Base-by-base conservation (phyloP, 1,139 yeast genomes). In the Geotrichum candidum region DNA sequence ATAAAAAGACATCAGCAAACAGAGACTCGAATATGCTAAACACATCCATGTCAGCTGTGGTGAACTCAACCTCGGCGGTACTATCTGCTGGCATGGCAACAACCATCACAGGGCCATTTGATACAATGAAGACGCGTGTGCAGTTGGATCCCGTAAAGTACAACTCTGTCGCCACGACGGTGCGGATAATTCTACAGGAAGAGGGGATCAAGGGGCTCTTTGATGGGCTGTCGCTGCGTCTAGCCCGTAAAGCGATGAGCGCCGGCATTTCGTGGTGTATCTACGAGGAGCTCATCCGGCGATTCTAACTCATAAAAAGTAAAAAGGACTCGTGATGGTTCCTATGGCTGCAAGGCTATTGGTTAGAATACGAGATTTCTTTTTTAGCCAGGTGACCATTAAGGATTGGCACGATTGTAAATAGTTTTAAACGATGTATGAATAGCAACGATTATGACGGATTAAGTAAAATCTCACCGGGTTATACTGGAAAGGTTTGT, bases 201-300 rank as follows among this genome's bases (percentile, higher is more conserved):
- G 95, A 90, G 51, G 88, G 90, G 0, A 65, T 81, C 15, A 68
- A 76, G 35, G 83, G 87, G 60, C 77, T 94, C 60, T 91, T 94
- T 72, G 86, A 90, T 71, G 99, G 99, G 0, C 77, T 94, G 53
- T 84, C 92, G 54, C 79, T 94, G 67, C 78, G 99, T 65, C 80
- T 94, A 61, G 81, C 89, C 2, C 80, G 99, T 68, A 94, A 94
- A 74, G 97, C 96, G 0, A 75, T 90, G 63, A 87, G 96, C 73
- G 94, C 98, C 0, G 97, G 97, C 1, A 91, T 94, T 64, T 91
- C 97, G 59, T 94, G 99, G 99, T 90, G 96, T 66, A 87, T 94
- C 38, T 94, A 92, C 72, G 99, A 92, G 74, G 97, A 94, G 72
- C 76, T 90, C 64, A 82, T 90, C 1, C 64, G 72, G 45, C 48